A percentile compares a stretch with the other conserved stretches of the same genome.
These are phyloP conservation scores for Termitomyces sp. DNA, from an alignment of 768 basidiomycete genomes.

Conservation along the genomic window DNA sequence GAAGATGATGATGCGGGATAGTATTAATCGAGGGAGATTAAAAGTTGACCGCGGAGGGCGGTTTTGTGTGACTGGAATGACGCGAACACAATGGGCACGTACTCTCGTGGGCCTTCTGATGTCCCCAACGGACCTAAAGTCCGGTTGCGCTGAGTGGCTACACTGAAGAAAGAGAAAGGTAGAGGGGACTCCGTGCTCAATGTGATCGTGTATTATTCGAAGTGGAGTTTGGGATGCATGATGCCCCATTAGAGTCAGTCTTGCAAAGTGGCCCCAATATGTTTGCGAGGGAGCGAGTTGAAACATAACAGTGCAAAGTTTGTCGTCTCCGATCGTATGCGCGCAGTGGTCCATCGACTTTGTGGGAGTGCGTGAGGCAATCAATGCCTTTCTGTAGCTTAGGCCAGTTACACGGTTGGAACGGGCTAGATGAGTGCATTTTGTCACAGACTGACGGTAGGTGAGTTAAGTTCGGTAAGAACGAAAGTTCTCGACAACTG, in stretches of 20 bases:
- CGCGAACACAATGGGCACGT: not conserved
- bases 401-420: not conserved
- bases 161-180: constrained; percentile 5
- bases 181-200: not conserved
- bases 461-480: not conserved
- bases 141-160: constrained; percentile 1
- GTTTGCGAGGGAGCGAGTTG: not conserved
- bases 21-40: constrained; percentile 2
- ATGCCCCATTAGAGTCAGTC: not conserved
- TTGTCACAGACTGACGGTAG: not conserved
- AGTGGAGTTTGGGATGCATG: not conserved
- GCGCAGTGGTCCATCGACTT: not conserved
- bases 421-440: not conserved
- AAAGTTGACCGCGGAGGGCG: not conserved
- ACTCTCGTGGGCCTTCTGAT: constrained; percentile 1
- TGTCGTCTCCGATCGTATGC: not conserved
- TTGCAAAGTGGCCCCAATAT: constrained; percentile 5
- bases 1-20: constrained; percentile 1
- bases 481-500: not conserved
- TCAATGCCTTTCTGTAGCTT: not conserved
- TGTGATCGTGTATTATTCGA: constrained; percentile 1
- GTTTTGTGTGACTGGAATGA: not conserved
- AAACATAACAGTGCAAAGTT: constrained; percentile 6
- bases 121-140: constrained; percentile 1
- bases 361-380: not conserved